Evolutionary conservation across 192 early-diverging fungal species (phyloP).

Genomic region (Umbelopsis sp.): DNA sequence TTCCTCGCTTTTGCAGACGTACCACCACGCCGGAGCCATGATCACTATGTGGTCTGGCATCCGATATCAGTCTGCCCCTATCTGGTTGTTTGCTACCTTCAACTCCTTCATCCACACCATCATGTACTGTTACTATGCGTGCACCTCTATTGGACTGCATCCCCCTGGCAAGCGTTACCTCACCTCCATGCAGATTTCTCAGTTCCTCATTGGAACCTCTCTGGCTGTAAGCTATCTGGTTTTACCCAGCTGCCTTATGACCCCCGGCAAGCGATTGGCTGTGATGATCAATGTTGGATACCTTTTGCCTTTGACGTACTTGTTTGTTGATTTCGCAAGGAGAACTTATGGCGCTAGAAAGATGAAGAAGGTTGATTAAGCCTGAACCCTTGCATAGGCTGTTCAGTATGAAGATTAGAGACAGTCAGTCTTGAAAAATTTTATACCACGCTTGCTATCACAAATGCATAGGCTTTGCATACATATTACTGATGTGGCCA

Average conservation of each 20-base stretch:
- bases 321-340: constrained; percentile 82
- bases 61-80: constrained; percentile 68
- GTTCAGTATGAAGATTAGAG: too few species aligned
- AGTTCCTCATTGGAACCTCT: constrained; percentile 78
- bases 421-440: too few species aligned
- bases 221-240: constrained; percentile 71
- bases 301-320: constrained; percentile 72
- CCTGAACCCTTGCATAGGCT: too few species aligned
- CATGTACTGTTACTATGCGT: constrained; percentile 87
- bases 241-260: constrained; percentile 58
- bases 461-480: too few species aligned
- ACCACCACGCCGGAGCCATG: constrained; percentile 87
- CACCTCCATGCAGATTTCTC: constrained; percentile 81
- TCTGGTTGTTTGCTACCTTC: constrained; percentile 82
- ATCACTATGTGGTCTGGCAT: constrained; percentile 78
- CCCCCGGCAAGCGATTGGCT: constrained; percentile 56
- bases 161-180: constrained; percentile 83
- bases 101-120: constrained; percentile 89
- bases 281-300: constrained; percentile 68
- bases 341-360: constrained; percentile 65
- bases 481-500: too few species aligned
- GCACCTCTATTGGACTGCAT: constrained; percentile 72
- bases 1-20: constrained; percentile 80
- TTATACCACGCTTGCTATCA: too few species aligned
- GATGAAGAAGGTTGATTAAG: constrained; percentile 39